Percentiles rank a stretch among this genome's conserved stretches.
phyloP scores from a whole-genome alignment of 1,284 basidiomycete genomes.

The Schizophyllum amplum region DNA sequence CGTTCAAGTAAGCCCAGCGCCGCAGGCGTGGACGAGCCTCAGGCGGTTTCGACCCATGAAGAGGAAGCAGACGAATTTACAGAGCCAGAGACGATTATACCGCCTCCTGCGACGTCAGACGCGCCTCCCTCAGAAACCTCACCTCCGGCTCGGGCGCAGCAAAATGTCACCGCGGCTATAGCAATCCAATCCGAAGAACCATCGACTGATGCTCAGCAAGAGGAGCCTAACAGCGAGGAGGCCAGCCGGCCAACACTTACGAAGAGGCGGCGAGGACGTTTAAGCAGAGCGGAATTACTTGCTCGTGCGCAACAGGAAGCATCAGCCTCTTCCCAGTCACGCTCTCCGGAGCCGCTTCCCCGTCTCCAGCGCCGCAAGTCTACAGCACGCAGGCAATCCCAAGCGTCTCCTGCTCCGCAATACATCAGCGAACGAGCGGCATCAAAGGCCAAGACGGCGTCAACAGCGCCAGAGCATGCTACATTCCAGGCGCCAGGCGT shows the following conservation, averaged over 20 bases:
- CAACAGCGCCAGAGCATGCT: slow-evolving; percentile 1
- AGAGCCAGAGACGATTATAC: no score
- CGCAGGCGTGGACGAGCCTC: no score
- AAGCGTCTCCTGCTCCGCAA: background rate
- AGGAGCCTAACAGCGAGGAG: background rate
- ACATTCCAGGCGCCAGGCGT: background rate
- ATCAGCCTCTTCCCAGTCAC: background rate
- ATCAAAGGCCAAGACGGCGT: background rate
- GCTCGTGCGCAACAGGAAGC: background rate
- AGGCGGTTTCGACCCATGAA: no score
- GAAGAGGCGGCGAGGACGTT: background rate
- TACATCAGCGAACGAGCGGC: background rate
- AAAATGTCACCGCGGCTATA: no score
- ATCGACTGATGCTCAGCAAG: background rate
- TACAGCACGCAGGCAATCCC: background rate
- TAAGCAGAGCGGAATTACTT: background rate
- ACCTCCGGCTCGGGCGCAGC: no score
- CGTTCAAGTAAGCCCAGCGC: no score
- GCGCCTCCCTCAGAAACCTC: no score
- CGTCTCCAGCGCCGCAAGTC: background rate
- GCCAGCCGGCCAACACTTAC: background rate
- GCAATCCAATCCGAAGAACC: no score
- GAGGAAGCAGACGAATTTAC: no score
- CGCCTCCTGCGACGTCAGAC: no score
- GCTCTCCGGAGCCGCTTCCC: slow-evolving; percentile 9